Conservation (phyloP, 108 stramenopile genomes). For the Skeletonema marinoi region DNA sequence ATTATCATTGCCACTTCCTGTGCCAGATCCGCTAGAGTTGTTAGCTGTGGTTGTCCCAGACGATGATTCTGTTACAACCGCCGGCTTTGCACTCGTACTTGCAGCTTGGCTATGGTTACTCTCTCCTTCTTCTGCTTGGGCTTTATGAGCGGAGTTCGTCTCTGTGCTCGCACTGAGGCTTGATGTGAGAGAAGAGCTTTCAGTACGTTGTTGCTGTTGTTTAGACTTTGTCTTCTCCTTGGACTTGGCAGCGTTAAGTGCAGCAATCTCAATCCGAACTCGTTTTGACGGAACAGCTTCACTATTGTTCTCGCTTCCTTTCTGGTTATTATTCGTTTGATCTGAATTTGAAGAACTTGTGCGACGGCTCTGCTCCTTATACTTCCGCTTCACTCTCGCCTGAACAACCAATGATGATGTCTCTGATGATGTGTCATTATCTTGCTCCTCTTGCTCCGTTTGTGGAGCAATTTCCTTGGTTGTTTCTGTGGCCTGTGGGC, state of each 20-base stretch:
- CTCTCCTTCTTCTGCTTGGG: background rate
- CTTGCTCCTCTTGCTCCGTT: slow-evolving; percentile 1
- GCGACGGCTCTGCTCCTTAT: slow-evolving; percentile 22
- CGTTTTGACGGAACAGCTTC: slow-evolving; percentile 10
- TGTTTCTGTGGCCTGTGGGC: slow-evolving; percentile 1
- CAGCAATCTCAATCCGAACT: slow-evolving; percentile 16
- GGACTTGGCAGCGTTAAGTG: slow-evolving; percentile 12
- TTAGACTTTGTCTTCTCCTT: background rate
- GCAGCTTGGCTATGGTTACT: background rate
- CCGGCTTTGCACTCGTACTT: background rate
- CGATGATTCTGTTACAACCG: slow-evolving; percentile 20
- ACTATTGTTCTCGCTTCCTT: background rate
- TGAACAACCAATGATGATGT: slow-evolving; percentile 71
- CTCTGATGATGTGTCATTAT: slow-evolving; percentile 46
- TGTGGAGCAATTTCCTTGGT: background rate
- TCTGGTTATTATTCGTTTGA: slow-evolving; percentile 4
- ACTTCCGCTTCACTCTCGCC: slow-evolving; percentile 60
- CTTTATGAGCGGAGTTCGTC: background rate
- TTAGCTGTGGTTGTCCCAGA: slow-evolving; percentile 37
- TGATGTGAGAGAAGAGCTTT: slow-evolving; percentile 23
- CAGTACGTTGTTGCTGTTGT: background rate
- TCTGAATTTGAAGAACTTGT: slow-evolving; percentile 2
- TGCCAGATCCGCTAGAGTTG: slow-evolving; percentile 25
- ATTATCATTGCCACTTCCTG: no score
- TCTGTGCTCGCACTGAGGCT: slow-evolving; percentile 14